Percentiles rank a stretch among this genome's conserved stretches.
Conservation (phyloP, 495 filamentous ascomycete genomes). For the Diplogelasinospora grovesii region DNA sequence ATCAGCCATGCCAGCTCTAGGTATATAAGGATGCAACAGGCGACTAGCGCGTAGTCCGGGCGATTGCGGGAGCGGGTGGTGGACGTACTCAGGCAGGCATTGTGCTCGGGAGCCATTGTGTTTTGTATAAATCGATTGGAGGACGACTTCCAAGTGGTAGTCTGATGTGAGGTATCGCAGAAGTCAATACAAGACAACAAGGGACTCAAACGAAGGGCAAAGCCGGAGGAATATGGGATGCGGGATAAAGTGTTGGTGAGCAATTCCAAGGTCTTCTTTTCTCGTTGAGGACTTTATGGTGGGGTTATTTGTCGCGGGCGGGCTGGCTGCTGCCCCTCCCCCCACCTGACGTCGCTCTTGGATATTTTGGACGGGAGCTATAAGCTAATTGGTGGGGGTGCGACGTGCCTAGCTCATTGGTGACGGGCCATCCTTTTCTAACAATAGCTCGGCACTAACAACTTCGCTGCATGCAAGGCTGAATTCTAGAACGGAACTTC, state of each 20-base stretch:
- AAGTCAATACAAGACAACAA: conserved; percentile 9
- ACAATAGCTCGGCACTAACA: too few species aligned
- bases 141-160: neutral
- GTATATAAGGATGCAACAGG: conserved; percentile 42
- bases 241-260: conserved; percentile 23
- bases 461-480: too few species aligned
- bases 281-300: conserved; percentile 15
- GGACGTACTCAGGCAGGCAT: conserved; percentile 81
- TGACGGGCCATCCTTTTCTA: too few species aligned
- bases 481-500: too few species aligned
- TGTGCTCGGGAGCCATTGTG: conserved; percentile 81
- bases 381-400: too few species aligned
- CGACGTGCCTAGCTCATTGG: too few species aligned
- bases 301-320: conserved; percentile 12
- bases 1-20: conserved; percentile 50
- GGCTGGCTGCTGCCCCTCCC: too few species aligned
- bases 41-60: conserved; percentile 39
- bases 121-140: neutral
- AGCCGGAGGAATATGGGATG: conserved; percentile 5
- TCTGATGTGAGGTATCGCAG: neutral
- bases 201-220: neutral
- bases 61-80: too few species aligned
- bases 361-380: too few species aligned
- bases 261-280: conserved; percentile 13
- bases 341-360: conserved; percentile 20